phyloP scores from a whole-genome alignment of 2,329 filamentous ascomycete genomes.

The Lojkania enalia region DNA sequence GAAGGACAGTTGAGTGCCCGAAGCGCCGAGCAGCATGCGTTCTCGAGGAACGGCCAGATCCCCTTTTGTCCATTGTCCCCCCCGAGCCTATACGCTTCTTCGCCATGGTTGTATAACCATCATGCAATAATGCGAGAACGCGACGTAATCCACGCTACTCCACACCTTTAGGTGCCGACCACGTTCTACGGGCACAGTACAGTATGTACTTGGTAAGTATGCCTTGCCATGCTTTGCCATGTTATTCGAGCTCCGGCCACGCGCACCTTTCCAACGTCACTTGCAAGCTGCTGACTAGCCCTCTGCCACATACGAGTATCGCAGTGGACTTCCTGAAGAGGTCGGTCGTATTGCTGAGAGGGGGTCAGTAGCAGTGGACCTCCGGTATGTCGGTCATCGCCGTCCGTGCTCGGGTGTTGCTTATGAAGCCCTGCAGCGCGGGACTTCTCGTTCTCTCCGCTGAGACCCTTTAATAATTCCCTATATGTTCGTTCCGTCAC shows the following conservation, averaged over 20 bases:
- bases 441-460: conserved; percentile 4
- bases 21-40: conserved; percentile 12
- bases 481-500: conserved; percentile 1
- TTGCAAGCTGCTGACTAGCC: too few relatives aligned
- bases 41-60: background rate
- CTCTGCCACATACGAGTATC: too few relatives aligned
- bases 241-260: too few relatives aligned
- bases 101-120: conserved; percentile 2
- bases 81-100: background rate
- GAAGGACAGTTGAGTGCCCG: conserved; percentile 7
- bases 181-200: too few relatives aligned
- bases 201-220: too few relatives aligned
- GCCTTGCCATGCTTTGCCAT: too few relatives aligned
- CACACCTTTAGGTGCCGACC: too few relatives aligned
- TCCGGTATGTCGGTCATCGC: conserved; percentile 15
- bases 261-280: too few relatives aligned
- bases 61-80: background rate
- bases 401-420: conserved; percentile 19
- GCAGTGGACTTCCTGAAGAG: conserved; percentile 1
- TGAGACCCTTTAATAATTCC: background rate
- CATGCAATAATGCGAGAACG: too few relatives aligned
- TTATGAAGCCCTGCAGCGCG: conserved; percentile 24
- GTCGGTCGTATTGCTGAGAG: conserved; percentile 11
- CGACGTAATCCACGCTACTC: too few relatives aligned
- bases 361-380: conserved; percentile 9